phyloP scores from a whole-genome alignment of 306 rosid genomes.

The Prunus padus region DNA sequence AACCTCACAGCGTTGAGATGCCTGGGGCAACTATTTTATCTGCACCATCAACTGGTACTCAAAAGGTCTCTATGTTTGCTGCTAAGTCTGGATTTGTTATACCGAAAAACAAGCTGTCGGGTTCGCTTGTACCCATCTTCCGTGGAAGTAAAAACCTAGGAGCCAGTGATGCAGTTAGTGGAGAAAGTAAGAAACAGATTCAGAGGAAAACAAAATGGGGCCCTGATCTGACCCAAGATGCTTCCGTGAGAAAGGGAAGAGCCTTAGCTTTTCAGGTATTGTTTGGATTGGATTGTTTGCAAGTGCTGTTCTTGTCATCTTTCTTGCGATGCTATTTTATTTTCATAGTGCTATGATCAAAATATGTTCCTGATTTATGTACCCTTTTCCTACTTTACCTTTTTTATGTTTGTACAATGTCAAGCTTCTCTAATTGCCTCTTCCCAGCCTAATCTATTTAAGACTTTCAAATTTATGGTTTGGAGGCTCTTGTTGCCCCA shows the following conservation, averaged over 20 bases:
- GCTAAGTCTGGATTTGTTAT: constrained; percentile 88
- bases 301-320: constrained; percentile 9
- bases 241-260: constrained; percentile 66
- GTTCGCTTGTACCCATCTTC: constrained; percentile 74
- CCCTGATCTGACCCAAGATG: constrained; percentile 67
- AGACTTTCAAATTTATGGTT: neutral
- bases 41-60: constrained; percentile 41
- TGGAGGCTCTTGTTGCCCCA: constrained; percentile 15
- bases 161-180: constrained; percentile 42
- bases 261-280: constrained; percentile 86
- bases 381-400: neutral
- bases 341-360: neutral
- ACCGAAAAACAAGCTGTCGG: constrained; percentile 87
- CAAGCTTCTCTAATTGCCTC: neutral
- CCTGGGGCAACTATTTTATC: constrained; percentile 55
- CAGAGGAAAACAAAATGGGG: constrained; percentile 88
- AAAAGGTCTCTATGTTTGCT: constrained; percentile 73
- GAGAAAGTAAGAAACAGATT: constrained; percentile 53
- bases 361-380: neutral
- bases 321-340: neutral
- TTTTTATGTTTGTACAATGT: neutral
- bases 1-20: constrained; percentile 41
- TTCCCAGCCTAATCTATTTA: neutral
- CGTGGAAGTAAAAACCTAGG: constrained; percentile 58
- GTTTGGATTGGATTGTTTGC: constrained; percentile 23